Base-by-base conservation (phyloP, 208 protist species). In the Strigomonas culicis region DNA sequence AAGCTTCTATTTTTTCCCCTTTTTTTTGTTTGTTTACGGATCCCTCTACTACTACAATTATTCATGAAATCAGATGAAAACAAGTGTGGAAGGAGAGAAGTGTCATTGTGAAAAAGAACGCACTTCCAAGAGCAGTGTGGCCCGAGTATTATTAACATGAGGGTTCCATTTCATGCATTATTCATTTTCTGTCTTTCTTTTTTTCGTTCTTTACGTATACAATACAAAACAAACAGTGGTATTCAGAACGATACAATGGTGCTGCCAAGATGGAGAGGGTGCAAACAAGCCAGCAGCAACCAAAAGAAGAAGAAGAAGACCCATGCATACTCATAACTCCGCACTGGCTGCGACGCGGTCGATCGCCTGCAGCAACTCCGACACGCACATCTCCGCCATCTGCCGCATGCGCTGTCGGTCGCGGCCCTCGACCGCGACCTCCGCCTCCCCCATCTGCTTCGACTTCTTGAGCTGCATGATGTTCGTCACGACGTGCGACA, bases 401-500 rank as follows among this genome's bases (percentile, higher is more conserved):
- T 85, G 77, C 19, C 65, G 47, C 28, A 67, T 59, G 2, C 76
- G 68, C 46, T 73, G 59, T 10, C 75, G 74, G n/a, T 68, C 68
- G 28, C 58, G 19, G 52, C 66, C 64, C 39, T 30, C 36, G 22
- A 27, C 34, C 11, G 19, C 64, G 27, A 44, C 50, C 4, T 39
- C 59, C 10, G 58, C 51, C 19, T 66, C 66, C 31, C 72, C 62
- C 19, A 62, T 74, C 50, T 44, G 66, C 15, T 63, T 64, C 43
- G 75, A 80, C 77, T 73, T 78, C 19, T 80, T 74, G 55, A 95
- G 66, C 59, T 88, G 79, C 53, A 82, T 59, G 22, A 93, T 79
- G 11, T 72, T 82, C 11, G 74, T 75, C 43, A 93, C 76, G 19
- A 92, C 72, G 63, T 92, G 82, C 63, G 81, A 86, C 27, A 93